These are phyloP conservation scores for Bjerkandera adusta DNA, from an alignment of 1,284 basidiomycete species.

Conservation along the genomic window DNA sequence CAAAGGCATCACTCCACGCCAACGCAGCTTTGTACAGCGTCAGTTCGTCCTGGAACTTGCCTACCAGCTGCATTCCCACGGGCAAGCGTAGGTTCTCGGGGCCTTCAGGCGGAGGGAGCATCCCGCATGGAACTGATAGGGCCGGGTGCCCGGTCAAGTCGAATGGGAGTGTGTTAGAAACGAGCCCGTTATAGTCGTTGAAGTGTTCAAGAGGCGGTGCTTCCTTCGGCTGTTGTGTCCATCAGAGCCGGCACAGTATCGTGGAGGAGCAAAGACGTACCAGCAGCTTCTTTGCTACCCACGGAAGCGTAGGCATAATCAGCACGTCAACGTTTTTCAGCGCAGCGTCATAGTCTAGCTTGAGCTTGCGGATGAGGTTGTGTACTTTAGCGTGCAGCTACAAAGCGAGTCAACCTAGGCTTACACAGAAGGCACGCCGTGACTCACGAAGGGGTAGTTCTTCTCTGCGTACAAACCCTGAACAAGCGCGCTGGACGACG, in stretches of 20 bases:
- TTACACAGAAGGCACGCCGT: not conserved
- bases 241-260: too few relatives aligned
- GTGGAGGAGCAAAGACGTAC: constrained; percentile 10
- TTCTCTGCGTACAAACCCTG: constrained; percentile 27
- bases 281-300: constrained; percentile 23
- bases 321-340: constrained; percentile 40
- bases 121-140: constrained; percentile 32
- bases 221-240: constrained; percentile 13
- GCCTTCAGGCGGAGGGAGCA: constrained; percentile 29
- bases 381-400: constrained; percentile 34
- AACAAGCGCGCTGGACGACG: constrained; percentile 22
- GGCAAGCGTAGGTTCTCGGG: constrained; percentile 28
- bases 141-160: constrained; percentile 34
- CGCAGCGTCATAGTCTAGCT: constrained; percentile 37
- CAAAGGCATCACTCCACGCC: constrained; percentile 31
- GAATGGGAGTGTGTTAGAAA: constrained; percentile 23
- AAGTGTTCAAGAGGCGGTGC: constrained; percentile 19
- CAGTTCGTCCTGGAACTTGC: constrained; percentile 30
- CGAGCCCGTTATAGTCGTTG: constrained; percentile 23
- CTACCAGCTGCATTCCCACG: constrained; percentile 36
- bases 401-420: not conserved
- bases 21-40: constrained; percentile 33
- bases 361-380: constrained; percentile 40
- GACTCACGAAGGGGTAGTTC: constrained; percentile 27
- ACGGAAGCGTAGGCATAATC: constrained; percentile 43